Base-by-base conservation (phyloP, 805 yeast genomes). In the Debaryomyces maramus region DNA sequence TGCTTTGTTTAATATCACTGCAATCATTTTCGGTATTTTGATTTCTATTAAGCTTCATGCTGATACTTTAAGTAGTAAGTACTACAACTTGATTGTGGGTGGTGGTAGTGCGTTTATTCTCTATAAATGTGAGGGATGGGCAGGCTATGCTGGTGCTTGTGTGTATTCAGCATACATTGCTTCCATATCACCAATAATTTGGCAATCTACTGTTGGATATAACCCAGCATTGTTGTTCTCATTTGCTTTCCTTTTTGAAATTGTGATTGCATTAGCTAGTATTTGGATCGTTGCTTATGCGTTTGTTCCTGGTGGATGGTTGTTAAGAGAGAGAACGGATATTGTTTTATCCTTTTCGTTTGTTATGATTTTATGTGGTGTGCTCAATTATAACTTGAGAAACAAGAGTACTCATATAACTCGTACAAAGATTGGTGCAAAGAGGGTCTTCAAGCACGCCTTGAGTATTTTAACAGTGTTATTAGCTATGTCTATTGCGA, bases 211-310 rank as follows among this genome's bases (percentile, higher is more conserved):
- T 7, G 69, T 79, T 18, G 72, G 76, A 11, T 75, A 76, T 58
- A 65, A 75, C 43, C 79, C 86, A 18, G 82, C 83, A 2, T 51
- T 73, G 16, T 60, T 80, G 1, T 79, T 81, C 52, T 62, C 71
- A 3, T 41, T 75, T 2, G 74, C 78, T 0, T 76, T 77, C 41
- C 54, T 80, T 5, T 48, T 78, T 32, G 65, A 75, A 46, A 68
- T 81, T 37, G 34, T 84, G 3, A 58, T 87, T 26, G 72, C 83
- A 18, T 71, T 93, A 45, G 95, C 85, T 4, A 91, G 89, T 61
- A 95, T 91, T 36, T 91, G 98, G 98, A 83, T 85, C 31, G 98
- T 93, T 33, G 99, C 99, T 0, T 93, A 93, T 62, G 98, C 99
- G 0, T 93, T 93, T 67, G 99, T 93, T 34, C 99, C 99, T 8